Conservation (phyloP, 2,329 filamentous ascomycete species). For the Phoma herbarum region DNA sequence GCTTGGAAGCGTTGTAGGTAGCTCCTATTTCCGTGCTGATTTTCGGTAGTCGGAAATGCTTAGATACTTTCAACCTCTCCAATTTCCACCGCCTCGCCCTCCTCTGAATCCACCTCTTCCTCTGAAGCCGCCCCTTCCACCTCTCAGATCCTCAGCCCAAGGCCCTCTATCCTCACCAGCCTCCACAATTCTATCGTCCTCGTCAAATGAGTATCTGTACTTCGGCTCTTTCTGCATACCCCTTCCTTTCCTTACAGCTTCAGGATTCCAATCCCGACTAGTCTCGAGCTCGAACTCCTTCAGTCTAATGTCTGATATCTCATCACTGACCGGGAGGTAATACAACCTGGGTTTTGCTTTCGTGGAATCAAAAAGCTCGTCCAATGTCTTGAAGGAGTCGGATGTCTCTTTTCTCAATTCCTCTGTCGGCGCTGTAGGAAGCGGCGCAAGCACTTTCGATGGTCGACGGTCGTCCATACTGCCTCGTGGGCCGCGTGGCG, state of each 20-base stretch:
- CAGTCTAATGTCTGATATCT: conserved; percentile 71
- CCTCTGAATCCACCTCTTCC: conserved; percentile 22
- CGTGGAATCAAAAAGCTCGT: conserved; percentile 68
- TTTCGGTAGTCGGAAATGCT: too few relatives aligned
- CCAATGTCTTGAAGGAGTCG: conserved; percentile 62
- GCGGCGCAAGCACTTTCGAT: conserved; percentile 9
- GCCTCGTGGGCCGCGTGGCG: conserved; percentile 35
- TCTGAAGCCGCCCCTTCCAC: conserved; percentile 22
- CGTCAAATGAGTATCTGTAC: conserved; percentile 56
- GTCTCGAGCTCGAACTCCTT: conserved; percentile 63
- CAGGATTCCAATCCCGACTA: conserved; percentile 53
- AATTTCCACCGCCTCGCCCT: conserved; percentile 22
- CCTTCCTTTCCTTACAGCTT: conserved; percentile 40
- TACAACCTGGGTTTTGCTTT: conserved; percentile 71
- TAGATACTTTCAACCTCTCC: conserved; percentile 27
- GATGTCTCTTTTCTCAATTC: conserved; percentile 30
- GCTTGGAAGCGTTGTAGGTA: too few relatives aligned
- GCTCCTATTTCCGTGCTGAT: too few relatives aligned
- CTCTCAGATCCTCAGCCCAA: conserved; percentile 36
- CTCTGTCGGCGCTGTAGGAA: conserved; percentile 12
- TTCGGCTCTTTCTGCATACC: conserved; percentile 44
- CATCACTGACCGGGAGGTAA: conserved; percentile 70
- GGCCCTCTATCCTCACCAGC: conserved; percentile 47
- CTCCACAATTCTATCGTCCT: conserved; percentile 55
- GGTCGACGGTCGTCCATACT: not conserved